These are phyloP conservation scores for Sporothrix mexicana DNA, from an alignment of 2,329 filamentous ascomycete species.

Conservation along the genomic window DNA sequence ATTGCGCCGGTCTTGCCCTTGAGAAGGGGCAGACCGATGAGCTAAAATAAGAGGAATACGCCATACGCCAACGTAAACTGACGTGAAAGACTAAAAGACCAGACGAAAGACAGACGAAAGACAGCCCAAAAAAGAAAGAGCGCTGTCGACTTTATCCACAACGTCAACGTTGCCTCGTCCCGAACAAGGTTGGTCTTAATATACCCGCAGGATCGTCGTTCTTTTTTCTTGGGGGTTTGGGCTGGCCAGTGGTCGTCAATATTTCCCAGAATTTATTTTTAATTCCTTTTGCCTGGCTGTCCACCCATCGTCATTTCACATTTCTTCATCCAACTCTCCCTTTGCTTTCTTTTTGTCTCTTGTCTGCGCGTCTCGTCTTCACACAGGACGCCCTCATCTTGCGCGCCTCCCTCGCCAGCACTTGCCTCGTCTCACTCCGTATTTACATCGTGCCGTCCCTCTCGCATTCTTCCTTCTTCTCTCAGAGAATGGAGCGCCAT, in stretches of 20 bases:
- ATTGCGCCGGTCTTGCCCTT: constrained; percentile 12
- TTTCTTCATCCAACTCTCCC: not conserved
- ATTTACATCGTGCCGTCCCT: constrained; percentile 5
- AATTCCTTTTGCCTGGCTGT: not conserved
- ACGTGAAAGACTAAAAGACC: constrained; percentile 1
- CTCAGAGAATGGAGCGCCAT: constrained; percentile 25
- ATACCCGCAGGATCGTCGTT: constrained; percentile 3
- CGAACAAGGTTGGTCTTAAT: constrained; percentile 24
- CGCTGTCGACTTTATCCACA: constrained; percentile 22
- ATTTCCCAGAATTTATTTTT: too few relatives aligned
- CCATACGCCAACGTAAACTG: constrained; percentile 9
- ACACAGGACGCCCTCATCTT: too few relatives aligned
- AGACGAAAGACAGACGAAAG: constrained; percentile 6
- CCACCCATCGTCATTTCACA: constrained; percentile 18
- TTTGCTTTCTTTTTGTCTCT: constrained; percentile 5
- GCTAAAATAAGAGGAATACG: not conserved
- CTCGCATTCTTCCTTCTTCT: not conserved
- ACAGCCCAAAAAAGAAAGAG: not conserved
- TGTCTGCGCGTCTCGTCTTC: not conserved
- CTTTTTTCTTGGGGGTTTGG: not conserved
- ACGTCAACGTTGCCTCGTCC: constrained; percentile 6
- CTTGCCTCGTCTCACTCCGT: constrained; percentile 11
- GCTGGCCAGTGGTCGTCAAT: too few relatives aligned
- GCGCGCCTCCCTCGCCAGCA: constrained; percentile 3
- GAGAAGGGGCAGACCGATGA: constrained; percentile 18